Base-by-base conservation (phyloP, 768 basidiomycete genomes). In the Rhodotorula kratochvilovae region DNA sequence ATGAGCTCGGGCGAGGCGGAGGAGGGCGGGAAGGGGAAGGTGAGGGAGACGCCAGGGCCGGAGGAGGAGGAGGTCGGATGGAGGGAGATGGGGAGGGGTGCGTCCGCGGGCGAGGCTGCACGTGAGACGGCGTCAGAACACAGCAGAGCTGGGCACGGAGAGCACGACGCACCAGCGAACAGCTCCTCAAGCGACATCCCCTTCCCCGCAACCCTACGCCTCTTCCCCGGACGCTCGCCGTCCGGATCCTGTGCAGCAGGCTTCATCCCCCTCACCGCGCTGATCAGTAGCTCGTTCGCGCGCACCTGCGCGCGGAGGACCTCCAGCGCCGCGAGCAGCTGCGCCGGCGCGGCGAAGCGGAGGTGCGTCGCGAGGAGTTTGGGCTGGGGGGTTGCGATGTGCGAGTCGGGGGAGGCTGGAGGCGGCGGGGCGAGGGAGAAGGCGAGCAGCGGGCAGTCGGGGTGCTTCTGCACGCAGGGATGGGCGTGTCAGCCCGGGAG, bases 351-450 rank as follows among this genome's bases (percentile, higher is more conserved):
- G 35, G 46, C 0, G 36, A 51, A 50, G 35, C 56, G 65, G 36
- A 66, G 56, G 57, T 66, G 56, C 3, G 56, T 51, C 1, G 65
- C 65, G 48, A 66, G 36, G 57, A 39, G 56, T 29, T 10, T 29
- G 33, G 16, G 45, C 29, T 11, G 16, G 31, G 43, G 33, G 31
- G 35, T 21, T 15, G 36, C 55, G 33, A 58, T 45, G 27, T 43
- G 35, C 5, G 16, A 12, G 25, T 25, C 48, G 33, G 12, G 0
- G 45, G 23, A 17, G 2, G 27, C 0, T 7, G 11, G 33, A 50
- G 27, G 56, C 0, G 33, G 33, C 5, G 12, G 31, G n/a, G 25
- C 11, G 23, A 12, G 21, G 29, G 21, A 31, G 43, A 39, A 33
- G 29, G 15, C 31, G 53, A 54, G 48, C 25, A 23, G 48, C 48